A percentile compares a stretch with the other conserved stretches of the same genome.
These are phyloP conservation scores for Dictyostelium citrinum DNA, from an alignment of 78 protist species.

Conservation along the genomic window DNA sequence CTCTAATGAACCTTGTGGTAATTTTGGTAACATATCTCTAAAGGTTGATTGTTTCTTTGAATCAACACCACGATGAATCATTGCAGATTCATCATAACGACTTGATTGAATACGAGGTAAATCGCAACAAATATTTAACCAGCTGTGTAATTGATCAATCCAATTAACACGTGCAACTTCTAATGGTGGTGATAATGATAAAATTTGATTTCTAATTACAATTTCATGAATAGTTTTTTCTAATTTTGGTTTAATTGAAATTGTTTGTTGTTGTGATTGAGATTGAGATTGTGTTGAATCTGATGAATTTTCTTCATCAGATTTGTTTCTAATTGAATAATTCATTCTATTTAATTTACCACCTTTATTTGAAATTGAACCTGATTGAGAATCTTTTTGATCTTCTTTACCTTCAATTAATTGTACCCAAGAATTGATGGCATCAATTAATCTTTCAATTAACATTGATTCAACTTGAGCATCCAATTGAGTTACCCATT, in stretches of 20 bases:
- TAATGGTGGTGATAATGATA: constrained; percentile 90
- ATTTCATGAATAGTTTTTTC: constrained; percentile 82
- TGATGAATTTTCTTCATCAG: not conserved
- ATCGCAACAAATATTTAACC: constrained; percentile 75
- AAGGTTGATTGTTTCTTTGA: constrained; percentile 40
- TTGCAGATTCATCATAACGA: constrained; percentile 49
- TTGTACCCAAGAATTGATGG: constrained; percentile 75
- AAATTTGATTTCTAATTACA: constrained; percentile 82
- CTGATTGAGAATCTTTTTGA: not conserved
- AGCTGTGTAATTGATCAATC: constrained; percentile 78
- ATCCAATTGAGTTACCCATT: constrained; percentile 87
- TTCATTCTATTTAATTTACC: constrained; percentile 11
- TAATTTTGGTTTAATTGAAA: constrained; percentile 47
- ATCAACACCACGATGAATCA: not conserved
- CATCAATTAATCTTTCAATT: constrained; percentile 71
- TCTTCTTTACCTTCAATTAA: constrained; percentile 58
- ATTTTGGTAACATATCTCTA: constrained; percentile 69
- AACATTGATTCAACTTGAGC: constrained; percentile 54
- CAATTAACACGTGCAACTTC: constrained; percentile 86
- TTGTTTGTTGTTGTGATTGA: not conserved
- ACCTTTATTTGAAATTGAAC: not conserved
- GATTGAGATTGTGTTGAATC: not conserved
- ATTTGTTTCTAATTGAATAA: constrained; percentile 35
- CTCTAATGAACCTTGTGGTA: constrained; percentile 62
- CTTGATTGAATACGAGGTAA: constrained; percentile 78